phyloP scores from a whole-genome alignment of 2,329 filamentous ascomycete species.

The Trichoderma gracile region DNA sequence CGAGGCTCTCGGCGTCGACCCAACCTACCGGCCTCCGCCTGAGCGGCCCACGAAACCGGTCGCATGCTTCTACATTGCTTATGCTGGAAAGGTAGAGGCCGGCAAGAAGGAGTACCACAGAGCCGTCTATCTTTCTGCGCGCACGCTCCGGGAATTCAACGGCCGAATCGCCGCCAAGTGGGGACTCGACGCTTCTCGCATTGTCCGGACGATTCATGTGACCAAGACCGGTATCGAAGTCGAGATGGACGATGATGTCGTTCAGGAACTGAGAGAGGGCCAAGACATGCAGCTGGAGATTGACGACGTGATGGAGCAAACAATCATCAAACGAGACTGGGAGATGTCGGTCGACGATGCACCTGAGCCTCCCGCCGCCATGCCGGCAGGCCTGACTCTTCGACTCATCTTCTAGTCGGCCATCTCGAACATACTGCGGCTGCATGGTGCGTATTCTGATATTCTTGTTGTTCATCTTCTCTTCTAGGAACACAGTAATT shows the following conservation, averaged over 20 bases:
- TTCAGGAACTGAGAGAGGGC: constrained; percentile 80
- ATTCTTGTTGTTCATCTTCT: constrained; percentile 1
- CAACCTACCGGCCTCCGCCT: constrained; percentile 74
- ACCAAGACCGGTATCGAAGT: constrained; percentile 76
- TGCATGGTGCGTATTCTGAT: neutral
- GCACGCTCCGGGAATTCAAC: constrained; percentile 74
- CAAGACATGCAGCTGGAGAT: constrained; percentile 86
- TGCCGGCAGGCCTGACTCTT: constrained; percentile 27
- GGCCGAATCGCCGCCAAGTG: constrained; percentile 75
- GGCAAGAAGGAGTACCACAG: constrained; percentile 68
- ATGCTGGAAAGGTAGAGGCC: constrained; percentile 50
- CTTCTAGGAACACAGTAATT: constrained; percentile 5
- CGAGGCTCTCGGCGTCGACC: constrained; percentile 87
- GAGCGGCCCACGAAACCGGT: constrained; percentile 71
- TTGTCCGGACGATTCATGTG: constrained; percentile 71
- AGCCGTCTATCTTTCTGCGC: constrained; percentile 80
- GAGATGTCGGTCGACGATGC: constrained; percentile 55
- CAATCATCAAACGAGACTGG: constrained; percentile 56
- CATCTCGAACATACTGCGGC: neutral
- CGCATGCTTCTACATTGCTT: constrained; percentile 83
- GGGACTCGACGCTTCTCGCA: constrained; percentile 69
- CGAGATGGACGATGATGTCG: constrained; percentile 86
- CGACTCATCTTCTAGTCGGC: constrained; percentile 28
- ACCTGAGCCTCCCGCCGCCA: constrained; percentile 28
- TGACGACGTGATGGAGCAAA: constrained; percentile 44